Conservation (phyloP, 2,329 filamentous ascomycete species). For the Alternaria burnsii region DNA sequence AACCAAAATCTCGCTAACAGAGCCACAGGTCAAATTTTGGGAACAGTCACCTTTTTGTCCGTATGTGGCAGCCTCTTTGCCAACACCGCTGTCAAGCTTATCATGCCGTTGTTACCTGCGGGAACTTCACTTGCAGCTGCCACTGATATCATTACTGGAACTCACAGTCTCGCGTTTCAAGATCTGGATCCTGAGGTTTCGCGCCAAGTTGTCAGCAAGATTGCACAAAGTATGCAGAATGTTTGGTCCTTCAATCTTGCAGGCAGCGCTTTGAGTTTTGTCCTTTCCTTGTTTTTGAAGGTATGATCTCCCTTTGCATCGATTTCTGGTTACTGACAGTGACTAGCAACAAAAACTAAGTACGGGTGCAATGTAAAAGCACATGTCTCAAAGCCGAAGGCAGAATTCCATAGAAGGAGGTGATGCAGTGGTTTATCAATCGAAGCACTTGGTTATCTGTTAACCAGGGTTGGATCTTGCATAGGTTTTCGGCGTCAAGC, state of each 20-base stretch:
- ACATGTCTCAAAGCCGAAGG: too few species aligned
- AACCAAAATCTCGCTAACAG: too few species aligned
- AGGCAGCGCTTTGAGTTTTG: neutral
- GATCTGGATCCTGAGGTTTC: neutral
- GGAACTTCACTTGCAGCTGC: neutral
- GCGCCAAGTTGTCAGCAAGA: neutral
- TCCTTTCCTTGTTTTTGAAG: too few species aligned
- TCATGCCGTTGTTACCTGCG: neutral
- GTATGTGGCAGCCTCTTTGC: constrained; percentile 8
- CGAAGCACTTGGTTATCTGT: too few species aligned
- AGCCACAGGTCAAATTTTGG: constrained; percentile 9
- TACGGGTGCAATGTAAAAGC: too few species aligned
- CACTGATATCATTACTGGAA: neutral
- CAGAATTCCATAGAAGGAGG: too few species aligned
- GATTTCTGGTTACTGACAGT: too few species aligned
- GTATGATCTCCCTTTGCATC: too few species aligned
- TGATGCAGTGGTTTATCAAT: too few species aligned
- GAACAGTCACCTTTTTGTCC: constrained; percentile 5
- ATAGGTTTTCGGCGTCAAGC: too few species aligned
- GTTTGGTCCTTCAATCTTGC: constrained; percentile 3
- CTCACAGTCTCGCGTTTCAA: neutral
- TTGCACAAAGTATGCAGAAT: neutral
- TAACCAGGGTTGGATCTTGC: too few species aligned
- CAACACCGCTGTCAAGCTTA: neutral
- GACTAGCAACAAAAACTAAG: too few species aligned